These are phyloP conservation scores for Dendrobium nobile DNA, from an alignment of 106 monocot genomes.

Conservation along the genomic window DNA sequence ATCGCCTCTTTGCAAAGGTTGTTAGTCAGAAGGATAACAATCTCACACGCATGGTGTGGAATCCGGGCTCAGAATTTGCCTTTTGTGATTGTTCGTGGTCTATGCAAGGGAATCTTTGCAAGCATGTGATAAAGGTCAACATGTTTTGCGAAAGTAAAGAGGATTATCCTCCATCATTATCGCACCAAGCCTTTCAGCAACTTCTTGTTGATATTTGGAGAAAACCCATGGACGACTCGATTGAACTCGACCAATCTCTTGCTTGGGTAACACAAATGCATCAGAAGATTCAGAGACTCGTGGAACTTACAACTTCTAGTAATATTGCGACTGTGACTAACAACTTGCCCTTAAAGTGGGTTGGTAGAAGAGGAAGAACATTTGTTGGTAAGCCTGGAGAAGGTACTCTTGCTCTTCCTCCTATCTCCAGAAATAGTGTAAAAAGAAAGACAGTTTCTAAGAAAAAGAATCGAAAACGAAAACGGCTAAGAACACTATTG, in stretches of 20 bases:
- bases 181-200: constrained; percentile 45
- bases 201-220: constrained; percentile 53
- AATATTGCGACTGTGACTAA: constrained; percentile 48
- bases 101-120: constrained; percentile 88
- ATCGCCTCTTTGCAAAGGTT: constrained; percentile 54
- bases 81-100: constrained; percentile 91
- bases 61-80: constrained; percentile 85
- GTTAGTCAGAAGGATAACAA: constrained; percentile 52
- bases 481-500: constrained; percentile 22
- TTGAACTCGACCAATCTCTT: constrained; percentile 66
- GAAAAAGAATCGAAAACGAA: constrained; percentile 54
- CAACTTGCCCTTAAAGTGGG: constrained; percentile 67
- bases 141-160: constrained; percentile 34
- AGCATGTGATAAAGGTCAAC: constrained; percentile 86
- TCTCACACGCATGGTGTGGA: constrained; percentile 49
- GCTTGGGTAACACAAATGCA: constrained; percentile 65
- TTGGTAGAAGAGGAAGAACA: constrained; percentile 54
- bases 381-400: constrained; percentile 36
- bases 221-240: constrained; percentile 70
- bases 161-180: constrained; percentile 43
- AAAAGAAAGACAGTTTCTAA: constrained; percentile 18
- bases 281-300: constrained; percentile 44
- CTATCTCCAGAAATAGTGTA: constrained; percentile 4
- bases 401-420: constrained; percentile 21
- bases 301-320: constrained; percentile 46